Evolutionary conservation across 169 alveolate species (phyloP), one percentile per base, ranked within the genome.

Genomic region (Eimeria tenella): DNA sequence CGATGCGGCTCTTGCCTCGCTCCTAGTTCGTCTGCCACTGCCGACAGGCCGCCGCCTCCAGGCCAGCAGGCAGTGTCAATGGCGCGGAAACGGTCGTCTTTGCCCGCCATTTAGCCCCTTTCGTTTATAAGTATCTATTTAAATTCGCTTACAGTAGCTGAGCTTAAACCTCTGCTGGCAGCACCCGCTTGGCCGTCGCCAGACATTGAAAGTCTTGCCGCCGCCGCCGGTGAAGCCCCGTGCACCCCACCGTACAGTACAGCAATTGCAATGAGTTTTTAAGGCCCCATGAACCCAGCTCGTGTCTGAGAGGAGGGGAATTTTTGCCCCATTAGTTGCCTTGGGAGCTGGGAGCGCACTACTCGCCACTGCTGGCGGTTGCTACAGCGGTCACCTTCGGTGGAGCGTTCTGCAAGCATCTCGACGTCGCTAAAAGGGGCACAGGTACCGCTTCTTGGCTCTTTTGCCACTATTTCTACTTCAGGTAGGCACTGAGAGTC

Each of bases 21-120:
- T 56, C 58, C 74, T 56, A 71, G 89, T 71, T 81, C 53, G 74
- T 58, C 89, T 81, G 89, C 89, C 89, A 81, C 89, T 58, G 89
- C 89, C 89, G 89, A 81, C 89, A 81, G 89, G 89, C 89, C 89
- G 89, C 89, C 89, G 89, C 70, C 89, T 81, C 86, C 89, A 53
- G 60, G 74, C 70, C 74, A 56, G 89, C 74, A 55, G 74, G 56
- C 89, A 56, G 89, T 81, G 73, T 25, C 73, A 23, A 53, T 71
- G 55, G 58, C 53, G 89, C 52, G 17, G 74, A 25, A 10, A 56
- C 58, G 73, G 89, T n/a, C 25, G 89, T 25, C 89, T 81, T 8
- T 79, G 15, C 17, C 23, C 55, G 73, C 31, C 56, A 4, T 56
- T 11, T 53, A 55, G 58, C 21, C 71, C 56, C 68, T 6, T 23